These are phyloP conservation scores for Skeletonema marinoi DNA, from an alignment of 108 stramenopile genomes.

Conservation along the genomic window DNA sequence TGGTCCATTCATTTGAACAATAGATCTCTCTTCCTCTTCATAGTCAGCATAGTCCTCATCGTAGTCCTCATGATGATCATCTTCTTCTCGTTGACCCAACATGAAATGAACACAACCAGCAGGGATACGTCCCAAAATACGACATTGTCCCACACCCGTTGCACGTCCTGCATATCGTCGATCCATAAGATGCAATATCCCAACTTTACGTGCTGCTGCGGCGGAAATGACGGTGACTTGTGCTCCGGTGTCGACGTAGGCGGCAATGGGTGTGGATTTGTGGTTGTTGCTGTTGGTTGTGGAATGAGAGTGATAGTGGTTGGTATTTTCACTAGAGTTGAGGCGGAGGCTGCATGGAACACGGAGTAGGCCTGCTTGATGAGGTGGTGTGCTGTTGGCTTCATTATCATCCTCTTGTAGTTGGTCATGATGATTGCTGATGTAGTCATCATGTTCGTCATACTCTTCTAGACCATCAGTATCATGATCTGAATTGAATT, in stretches of 20 bases:
- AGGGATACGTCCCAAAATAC: slow-evolving; percentile 62
- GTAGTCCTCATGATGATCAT: background rate
- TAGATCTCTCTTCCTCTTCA: background rate
- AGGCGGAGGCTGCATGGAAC: background rate
- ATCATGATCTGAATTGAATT: background rate
- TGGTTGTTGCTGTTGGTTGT: background rate
- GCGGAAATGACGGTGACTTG: slow-evolving; percentile 66
- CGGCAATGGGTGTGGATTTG: slow-evolving; percentile 39
- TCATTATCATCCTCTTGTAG: background rate
- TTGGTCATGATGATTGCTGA: background rate
- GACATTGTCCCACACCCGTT: slow-evolving; percentile 63
- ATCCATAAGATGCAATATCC: slow-evolving; percentile 63
- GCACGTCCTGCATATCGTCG: slow-evolving; percentile 68
- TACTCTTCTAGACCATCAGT: background rate
- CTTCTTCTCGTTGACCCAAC: slow-evolving; percentile 17
- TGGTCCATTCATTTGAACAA: slow-evolving; percentile 47
- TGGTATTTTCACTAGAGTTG: background rate
- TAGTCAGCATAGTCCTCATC: background rate
- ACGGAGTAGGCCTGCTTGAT: background rate
- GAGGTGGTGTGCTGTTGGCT: background rate
- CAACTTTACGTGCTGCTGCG: slow-evolving; percentile 46
- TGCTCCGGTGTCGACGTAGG: slow-evolving; percentile 72
- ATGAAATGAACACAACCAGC: slow-evolving; percentile 49
- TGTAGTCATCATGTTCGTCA: background rate
- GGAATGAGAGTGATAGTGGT: background rate